Evolutionary conservation across 139 green algal genomes (phyloP).

Genomic region (Closterium sp.): DNA sequence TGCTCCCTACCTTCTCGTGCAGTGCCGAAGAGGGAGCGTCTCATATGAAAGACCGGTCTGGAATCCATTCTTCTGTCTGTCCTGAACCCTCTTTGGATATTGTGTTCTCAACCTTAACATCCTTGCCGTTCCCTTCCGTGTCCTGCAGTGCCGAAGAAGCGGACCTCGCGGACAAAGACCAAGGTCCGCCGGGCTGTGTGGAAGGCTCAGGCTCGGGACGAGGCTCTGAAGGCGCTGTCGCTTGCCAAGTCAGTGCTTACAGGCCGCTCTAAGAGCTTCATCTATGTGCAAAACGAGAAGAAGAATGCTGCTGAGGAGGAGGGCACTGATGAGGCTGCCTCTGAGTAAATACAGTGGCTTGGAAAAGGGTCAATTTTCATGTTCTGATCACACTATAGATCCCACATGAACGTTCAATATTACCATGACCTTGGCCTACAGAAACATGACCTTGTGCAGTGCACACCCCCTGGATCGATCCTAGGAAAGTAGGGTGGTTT

Average conservation of each 20-base stretch:
- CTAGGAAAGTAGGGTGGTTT: neutral
- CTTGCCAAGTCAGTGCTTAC: conserved; percentile 30
- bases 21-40: neutral
- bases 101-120: neutral
- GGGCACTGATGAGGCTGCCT: conserved; percentile 1
- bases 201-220: conserved; percentile 6
- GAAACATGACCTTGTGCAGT: no score
- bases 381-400: neutral
- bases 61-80: neutral
- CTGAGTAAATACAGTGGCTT: neutral
- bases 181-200: conserved; percentile 36
- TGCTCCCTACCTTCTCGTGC: neutral
- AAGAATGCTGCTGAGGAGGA: conserved; percentile 16
- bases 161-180: conserved; percentile 30
- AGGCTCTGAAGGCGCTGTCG: conserved; percentile 20
- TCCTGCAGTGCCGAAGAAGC: conserved; percentile 34
- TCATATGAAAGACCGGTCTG: neutral
- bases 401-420: neutral
- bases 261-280: conserved; percentile 21
- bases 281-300: conserved; percentile 25
- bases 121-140: neutral
- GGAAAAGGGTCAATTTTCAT: neutral
- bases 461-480: no score
- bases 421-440: no score
- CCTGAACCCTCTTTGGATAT: neutral